Percentiles rank a stretch among this genome's conserved stretches.
phyloP scores from a whole-genome alignment of 768 basidiomycete species.

The Boletus fagicola region DNA sequence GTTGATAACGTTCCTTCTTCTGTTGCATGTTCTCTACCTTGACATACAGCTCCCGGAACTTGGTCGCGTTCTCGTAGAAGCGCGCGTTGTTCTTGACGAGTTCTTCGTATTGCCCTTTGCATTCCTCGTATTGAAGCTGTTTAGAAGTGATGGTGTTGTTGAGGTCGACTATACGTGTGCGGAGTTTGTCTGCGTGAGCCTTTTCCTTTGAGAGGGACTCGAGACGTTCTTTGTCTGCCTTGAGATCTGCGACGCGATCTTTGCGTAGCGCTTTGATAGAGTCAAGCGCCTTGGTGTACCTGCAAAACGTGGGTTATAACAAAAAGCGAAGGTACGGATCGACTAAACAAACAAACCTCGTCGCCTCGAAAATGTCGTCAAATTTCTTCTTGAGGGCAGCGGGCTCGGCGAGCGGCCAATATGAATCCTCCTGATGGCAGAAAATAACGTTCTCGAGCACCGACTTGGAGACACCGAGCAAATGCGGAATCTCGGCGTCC shows the following conservation, averaged over 20 bases:
- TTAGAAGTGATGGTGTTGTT: constrained; percentile 63
- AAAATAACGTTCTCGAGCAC: constrained; percentile 99
- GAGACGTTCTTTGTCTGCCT: constrained; percentile 87
- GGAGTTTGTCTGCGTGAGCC: constrained; percentile 81
- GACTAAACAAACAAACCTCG: constrained; percentile 54
- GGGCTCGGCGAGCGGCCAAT: constrained; percentile 95
- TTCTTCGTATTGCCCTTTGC: constrained; percentile 61
- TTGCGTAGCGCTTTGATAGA: constrained; percentile 88
- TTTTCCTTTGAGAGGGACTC: constrained; percentile 79
- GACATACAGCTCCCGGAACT: constrained; percentile 82
- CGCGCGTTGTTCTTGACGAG: constrained; percentile 67
- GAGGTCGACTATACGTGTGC: constrained; percentile 58
- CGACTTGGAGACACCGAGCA: constrained; percentile 96
- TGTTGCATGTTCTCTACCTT: constrained; percentile 62
- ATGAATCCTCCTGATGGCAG: constrained; percentile 98
- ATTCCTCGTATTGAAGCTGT: constrained; percentile 70
- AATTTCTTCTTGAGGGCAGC: constrained; percentile 96
- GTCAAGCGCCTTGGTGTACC: constrained; percentile 96
- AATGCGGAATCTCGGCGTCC: constrained; percentile 88
- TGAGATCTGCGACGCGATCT: constrained; percentile 86
- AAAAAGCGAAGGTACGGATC: not conserved
- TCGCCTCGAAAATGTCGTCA: constrained; percentile 99
- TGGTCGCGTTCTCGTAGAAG: constrained; percentile 79
- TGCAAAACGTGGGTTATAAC: constrained; percentile 27
- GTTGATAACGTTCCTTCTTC: constrained; percentile 58